phyloP scores from a whole-genome alignment of 2,329 filamentous ascomycete species.

The Onygena corvina region DNA sequence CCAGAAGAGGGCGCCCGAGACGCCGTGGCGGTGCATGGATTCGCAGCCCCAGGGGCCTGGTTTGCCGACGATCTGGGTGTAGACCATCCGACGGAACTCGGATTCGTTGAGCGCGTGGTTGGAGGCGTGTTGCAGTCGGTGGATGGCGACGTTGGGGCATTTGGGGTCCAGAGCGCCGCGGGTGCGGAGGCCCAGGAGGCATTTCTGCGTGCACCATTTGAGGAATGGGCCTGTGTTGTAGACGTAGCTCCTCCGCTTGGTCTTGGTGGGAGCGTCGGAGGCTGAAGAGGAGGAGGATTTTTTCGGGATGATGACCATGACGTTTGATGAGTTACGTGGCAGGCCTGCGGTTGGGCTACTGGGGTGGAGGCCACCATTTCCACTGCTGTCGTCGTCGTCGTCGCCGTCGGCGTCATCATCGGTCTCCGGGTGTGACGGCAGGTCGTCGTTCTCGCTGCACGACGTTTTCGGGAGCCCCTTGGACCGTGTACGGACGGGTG shows the following conservation, averaged over 20 bases:
- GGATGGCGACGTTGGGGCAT: too few relatives aligned
- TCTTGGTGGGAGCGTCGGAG: background rate
- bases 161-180: too few relatives aligned
- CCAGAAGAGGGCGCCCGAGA: conserved; percentile 18
- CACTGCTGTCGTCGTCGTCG: background rate
- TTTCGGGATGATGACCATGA: too few relatives aligned
- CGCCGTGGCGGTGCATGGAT: conserved; percentile 15
- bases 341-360: background rate
- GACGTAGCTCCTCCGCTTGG: background rate
- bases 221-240: background rate
- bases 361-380: background rate
- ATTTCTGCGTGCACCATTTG: background rate
- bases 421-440: too few relatives aligned
- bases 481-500: background rate
- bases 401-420: background rate
- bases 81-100: conserved; percentile 8
- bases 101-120: conserved; percentile 11
- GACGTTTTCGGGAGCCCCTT: background rate
- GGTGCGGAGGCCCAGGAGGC: background rate
- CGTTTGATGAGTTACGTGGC: background rate
- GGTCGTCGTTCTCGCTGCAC: background rate
- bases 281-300: too few relatives aligned
- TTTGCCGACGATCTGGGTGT: conserved; percentile 10
- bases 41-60: conserved; percentile 12
- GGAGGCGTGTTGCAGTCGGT: too few relatives aligned